Base-by-base conservation (phyloP, 257 asterid species). In the Asclepias syriaca region DNA sequence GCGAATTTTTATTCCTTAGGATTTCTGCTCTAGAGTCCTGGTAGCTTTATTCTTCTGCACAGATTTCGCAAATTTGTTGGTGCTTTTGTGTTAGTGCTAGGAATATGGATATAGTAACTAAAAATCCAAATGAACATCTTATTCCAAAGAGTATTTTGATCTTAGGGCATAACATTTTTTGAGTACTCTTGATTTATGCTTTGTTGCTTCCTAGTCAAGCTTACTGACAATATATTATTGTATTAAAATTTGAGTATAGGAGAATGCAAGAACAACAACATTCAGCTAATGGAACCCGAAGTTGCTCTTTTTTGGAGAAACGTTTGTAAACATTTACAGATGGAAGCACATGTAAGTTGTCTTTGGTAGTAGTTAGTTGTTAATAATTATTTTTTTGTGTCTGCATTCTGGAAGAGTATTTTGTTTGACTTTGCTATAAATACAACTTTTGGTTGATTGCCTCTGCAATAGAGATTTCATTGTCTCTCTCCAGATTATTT, bases 271-370 rank as follows among this genome's bases (percentile, higher is more conserved):
- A 43, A 77, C 75, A 75, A 78, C 56, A 76, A 82, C 60, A 74
- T 85, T 74, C 86, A 81, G 77, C 87, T 88, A 56, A 86, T 94
- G 95, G 96, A 94, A 27, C 89, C 97, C 56, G 99, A 94, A 82
- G 88, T 84, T 78, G 89, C 97, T 71, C 89, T 94, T 64, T 91
- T 83, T 71, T 94, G 97, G 99, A 88, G 91, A 79, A 85, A 85
- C 81, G 87, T 91, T 70, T 88, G 97, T 57, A 94, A 83, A 79
- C 90, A 94, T 81, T 84, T 94, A 60, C 86, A 86, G 73, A 74
- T 74, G 73, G 90, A 88, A 75, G 99, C 99, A 64, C 91, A 90
- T 68, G 99, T 94, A 86, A 82, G 97, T 80, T 67, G 59, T 72
- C 60, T 45, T 10, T 45, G 43, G 29, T 60, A 19, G 27, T 51